Evolutionary conservation across 129 eudicot genomes (phyloP), one percentile per base, ranked within the genome.

Genomic region (Artemisia tridentata): DNA sequence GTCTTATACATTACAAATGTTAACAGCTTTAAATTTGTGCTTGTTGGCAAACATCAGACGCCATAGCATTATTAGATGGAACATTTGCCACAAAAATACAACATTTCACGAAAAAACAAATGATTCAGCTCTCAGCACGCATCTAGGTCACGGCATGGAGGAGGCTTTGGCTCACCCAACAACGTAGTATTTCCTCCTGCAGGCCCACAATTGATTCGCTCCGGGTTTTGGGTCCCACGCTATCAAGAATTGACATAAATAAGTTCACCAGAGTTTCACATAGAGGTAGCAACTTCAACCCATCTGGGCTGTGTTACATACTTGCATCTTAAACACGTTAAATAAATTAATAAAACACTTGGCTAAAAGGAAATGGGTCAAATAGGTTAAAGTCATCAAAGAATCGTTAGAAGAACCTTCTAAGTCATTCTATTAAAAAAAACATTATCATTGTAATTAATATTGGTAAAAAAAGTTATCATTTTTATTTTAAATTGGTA

Each of bases 141-240:
- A 78, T 95, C 99, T 34, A 95, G 87, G 75, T 95, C 99, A 68
- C 99, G 84, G 79, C 96, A 95, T 55, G 91, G 95, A 51, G 99
- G 99, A 19, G 99, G 85, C 83, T 81, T 95, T 8, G 99, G 99
- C 73, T 95, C 99, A 46, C 97, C 84, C 67, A 95, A 72, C 86
- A 95, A 83, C 21, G 99, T 86, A 9, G 84, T 82, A 66, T 80
- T 90, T 67, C 99, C 97, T 67, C 99, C 99, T 75, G 88, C 99
- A 4, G 99, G 99, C 68, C 96, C 97, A 18, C 79, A 86, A 54
- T 86, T 88, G 50, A 86, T 78, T 19, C 99, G 91, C 11, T 69
- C 74, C 50, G 88, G 82, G 77, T 95, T 95, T 72, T 95, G 99
- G 25, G 97, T 95, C 53, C 99, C 99, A 67, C 75, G 91, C 99